These are phyloP conservation scores for Magnaporthiopsis incrustans DNA, from an alignment of 2,329 filamentous ascomycete genomes.

Conservation along the genomic window DNA sequence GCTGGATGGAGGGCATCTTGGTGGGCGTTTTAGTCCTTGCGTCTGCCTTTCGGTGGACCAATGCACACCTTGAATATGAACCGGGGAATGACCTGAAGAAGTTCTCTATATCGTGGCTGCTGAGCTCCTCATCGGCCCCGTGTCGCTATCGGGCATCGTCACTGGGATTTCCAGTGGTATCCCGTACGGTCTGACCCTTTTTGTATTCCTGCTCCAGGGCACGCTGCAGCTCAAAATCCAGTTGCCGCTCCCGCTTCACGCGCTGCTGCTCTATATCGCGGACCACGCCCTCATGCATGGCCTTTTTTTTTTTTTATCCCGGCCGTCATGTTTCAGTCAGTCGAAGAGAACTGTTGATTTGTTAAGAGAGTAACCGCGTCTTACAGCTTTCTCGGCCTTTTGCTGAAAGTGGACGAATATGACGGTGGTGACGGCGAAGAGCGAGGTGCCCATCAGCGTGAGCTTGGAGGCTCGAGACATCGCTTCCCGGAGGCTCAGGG, in stretches of 20 bases:
- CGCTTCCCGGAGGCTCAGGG: background rate
- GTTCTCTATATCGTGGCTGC: no score
- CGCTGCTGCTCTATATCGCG: slow-evolving; percentile 92
- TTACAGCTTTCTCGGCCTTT: slow-evolving; percentile 68
- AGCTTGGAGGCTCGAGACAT: slow-evolving; percentile 92
- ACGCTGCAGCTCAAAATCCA: slow-evolving; percentile 90
- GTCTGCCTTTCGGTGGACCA: no score
- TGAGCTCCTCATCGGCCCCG: no score
- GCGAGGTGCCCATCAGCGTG: slow-evolving; percentile 69
- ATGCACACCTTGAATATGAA: no score
- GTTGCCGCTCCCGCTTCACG: slow-evolving; percentile 80
- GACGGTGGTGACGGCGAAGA: slow-evolving; percentile 70
- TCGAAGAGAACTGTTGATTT: background rate
- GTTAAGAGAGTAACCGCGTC: slow-evolving; percentile 20
- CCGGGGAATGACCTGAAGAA: no score
- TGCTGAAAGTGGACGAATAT: slow-evolving; percentile 86
- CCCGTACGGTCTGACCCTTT: slow-evolving; percentile 60
- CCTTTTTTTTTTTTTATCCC: slow-evolving; percentile 37
- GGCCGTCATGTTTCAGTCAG: background rate
- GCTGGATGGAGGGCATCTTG: no score
- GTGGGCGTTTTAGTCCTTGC: no score
- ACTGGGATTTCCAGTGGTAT: background rate
- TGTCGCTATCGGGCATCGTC: background rate
- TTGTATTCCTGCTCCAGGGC: slow-evolving; percentile 82
- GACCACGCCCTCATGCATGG: slow-evolving; percentile 92